These are phyloP conservation scores for Floccularia luteovirens DNA, from an alignment of 768 basidiomycete genomes.

Conservation along the genomic window DNA sequence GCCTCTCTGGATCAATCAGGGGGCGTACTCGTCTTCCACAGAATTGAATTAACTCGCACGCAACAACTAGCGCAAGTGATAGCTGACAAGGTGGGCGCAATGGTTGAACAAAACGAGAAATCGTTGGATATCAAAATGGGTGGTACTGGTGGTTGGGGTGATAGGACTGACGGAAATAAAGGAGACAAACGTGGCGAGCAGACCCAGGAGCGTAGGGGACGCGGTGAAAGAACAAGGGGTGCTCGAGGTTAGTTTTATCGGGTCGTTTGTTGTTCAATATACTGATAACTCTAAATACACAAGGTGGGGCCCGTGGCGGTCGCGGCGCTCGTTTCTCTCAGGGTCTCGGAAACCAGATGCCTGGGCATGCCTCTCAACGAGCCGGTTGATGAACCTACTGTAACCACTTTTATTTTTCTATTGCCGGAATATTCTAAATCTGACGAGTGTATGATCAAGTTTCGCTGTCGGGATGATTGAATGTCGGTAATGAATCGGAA, in stretches of 20 bases:
- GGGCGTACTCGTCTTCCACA: constrained; percentile 89
- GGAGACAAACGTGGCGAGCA: constrained; percentile 79
- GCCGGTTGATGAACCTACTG: constrained; percentile 15
- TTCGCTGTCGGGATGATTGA: no score
- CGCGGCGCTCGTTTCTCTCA: constrained; percentile 79
- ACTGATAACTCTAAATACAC: not conserved
- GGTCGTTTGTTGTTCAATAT: not conserved
- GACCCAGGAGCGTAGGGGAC: constrained; percentile 67
- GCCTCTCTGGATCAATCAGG: constrained; percentile 91
- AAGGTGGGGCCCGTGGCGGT: constrained; percentile 57
- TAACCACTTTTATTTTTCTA: constrained; percentile 7
- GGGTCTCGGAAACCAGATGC: constrained; percentile 78
- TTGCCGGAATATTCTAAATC: no score
- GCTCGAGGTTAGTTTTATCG: constrained; percentile 39
- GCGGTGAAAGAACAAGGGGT: constrained; percentile 62
- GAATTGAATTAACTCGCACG: constrained; percentile 77
- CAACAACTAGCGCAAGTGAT: constrained; percentile 89
- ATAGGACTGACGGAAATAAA: constrained; percentile 61
- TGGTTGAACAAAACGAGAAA: constrained; percentile 95
- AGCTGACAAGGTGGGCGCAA: constrained; percentile 76
- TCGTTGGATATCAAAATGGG: constrained; percentile 80
- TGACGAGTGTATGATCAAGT: no score
- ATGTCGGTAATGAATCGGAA: no score
- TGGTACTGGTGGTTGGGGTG: constrained; percentile 52
- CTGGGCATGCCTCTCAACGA: constrained; percentile 27